Conservation (phyloP, 2,329 filamentous ascomycete genomes). For the Parafenestella ontariensis region DNA sequence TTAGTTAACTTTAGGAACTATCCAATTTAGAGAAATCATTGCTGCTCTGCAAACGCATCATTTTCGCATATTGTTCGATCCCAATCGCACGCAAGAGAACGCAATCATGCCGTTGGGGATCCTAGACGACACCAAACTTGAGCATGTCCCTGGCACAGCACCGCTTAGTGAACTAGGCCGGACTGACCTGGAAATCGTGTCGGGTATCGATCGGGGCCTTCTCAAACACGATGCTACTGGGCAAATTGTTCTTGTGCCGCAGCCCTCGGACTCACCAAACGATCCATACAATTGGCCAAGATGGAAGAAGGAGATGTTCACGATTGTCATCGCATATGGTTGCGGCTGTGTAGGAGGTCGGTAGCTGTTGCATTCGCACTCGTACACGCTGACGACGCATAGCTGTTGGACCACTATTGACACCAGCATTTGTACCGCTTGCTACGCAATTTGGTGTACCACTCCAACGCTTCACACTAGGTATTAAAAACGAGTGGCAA, state of each 20-base stretch:
- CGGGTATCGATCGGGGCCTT: conserved; percentile 18
- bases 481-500: background rate
- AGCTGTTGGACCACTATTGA: conserved; percentile 34
- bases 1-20: background rate
- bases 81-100: background rate
- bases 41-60: background rate
- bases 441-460: conserved; percentile 25
- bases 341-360: conserved; percentile 33
- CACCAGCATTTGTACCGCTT: conserved; percentile 30
- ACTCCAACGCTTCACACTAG: conserved; percentile 25
- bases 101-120: conserved; percentile 33
- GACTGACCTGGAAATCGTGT: conserved; percentile 16
- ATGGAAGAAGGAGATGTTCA: conserved; percentile 39
- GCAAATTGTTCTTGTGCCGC: conserved; percentile 59
- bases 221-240: conserved; percentile 37
- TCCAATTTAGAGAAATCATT: background rate
- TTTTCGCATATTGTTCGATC: background rate
- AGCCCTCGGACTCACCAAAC: conserved; percentile 57
- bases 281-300: conserved; percentile 62
- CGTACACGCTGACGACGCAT: background rate
- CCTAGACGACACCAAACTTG: conserved; percentile 27
- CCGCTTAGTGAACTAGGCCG: conserved; percentile 28
- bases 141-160: conserved; percentile 33
- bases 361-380: background rate
- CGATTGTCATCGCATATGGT: conserved; percentile 29